A percentile compares a stretch with the other conserved stretches of the same genome.
Conservation (phyloP, 176 grass and related monocot genomes). For the Chloris gayana region DNA sequence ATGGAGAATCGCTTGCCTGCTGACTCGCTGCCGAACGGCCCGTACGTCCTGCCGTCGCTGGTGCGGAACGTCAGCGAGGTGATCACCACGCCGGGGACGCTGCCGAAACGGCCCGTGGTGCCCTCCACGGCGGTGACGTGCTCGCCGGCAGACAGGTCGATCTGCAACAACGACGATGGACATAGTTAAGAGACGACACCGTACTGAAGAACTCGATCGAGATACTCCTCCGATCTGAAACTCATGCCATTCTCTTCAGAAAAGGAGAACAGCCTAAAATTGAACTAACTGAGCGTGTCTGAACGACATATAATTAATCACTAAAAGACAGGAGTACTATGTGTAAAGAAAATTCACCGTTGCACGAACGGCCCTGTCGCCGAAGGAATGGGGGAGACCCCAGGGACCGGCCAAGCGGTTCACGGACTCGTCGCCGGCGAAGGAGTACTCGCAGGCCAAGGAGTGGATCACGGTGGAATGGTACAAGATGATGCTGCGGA, state of each 20-base stretch:
- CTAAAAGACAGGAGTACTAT: too few species aligned
- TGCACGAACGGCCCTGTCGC: background rate
- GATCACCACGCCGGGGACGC: background rate
- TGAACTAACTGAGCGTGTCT: too few species aligned
- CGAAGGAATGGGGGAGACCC: background rate
- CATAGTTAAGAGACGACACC: too few species aligned
- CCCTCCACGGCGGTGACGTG: background rate
- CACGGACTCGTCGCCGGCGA: background rate
- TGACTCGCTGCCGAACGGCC: conserved; percentile 3
- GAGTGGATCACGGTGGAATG: conserved; percentile 22
- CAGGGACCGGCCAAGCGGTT: background rate
- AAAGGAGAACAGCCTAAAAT: too few species aligned
- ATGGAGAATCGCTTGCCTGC: conserved; percentile 4
- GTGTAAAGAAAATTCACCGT: background rate
- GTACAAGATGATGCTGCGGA: conserved; percentile 15
- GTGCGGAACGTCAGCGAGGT: conserved; percentile 41
- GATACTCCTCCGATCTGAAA: too few species aligned
- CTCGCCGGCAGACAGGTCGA: background rate
- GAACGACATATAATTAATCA: too few species aligned
- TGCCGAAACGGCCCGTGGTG: background rate
- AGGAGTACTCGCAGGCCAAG: background rate
- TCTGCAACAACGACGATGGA: background rate
- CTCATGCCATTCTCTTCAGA: too few species aligned
- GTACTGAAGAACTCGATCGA: too few species aligned
- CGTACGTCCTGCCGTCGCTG: background rate